Conservation (phyloP, 2,329 filamentous ascomycete genomes). For the Xenoacremonium recifei region DNA sequence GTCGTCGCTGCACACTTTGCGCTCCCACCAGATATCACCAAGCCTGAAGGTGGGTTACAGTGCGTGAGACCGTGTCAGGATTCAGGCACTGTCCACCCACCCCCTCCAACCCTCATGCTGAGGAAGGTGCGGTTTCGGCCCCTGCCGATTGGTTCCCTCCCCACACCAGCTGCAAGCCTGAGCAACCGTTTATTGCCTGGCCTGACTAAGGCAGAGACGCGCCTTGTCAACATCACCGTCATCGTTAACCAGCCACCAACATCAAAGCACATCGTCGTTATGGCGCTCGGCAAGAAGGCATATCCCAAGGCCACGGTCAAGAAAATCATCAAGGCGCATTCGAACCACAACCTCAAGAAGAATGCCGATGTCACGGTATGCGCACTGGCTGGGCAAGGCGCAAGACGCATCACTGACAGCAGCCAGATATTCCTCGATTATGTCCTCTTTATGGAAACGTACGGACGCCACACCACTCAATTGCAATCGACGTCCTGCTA, state of each 20-base stretch:
- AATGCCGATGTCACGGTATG: conserved; percentile 81
- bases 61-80: conserved; percentile 3
- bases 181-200: no score
- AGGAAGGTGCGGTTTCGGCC: conserved; percentile 9
- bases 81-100: conserved; percentile 21
- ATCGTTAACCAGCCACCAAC: not conserved
- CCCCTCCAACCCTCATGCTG: no score
- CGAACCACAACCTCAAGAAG: conserved; percentile 75
- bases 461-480: conserved; percentile 16
- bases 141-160: conserved; percentile 23
- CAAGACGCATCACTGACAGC: conserved; percentile 8
- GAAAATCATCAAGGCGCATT: conserved; percentile 87
- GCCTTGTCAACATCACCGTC: conserved; percentile 21
- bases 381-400: conserved; percentile 4
- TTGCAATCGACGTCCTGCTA: not conserved
- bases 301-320: conserved; percentile 85
- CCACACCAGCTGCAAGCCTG: conserved; percentile 2
- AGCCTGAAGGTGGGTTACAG: conserved; percentile 24
- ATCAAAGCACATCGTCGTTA: conserved; percentile 14
- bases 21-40: conserved; percentile 10
- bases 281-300: conserved; percentile 60
- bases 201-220: conserved; percentile 24
- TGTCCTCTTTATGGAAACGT: conserved; percentile 74
- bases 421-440: conserved; percentile 82
- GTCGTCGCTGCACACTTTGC: conserved; percentile 3